Base-by-base conservation (phyloP, 177 flowering plant genomes). In the Telopea speciosissima region DNA sequence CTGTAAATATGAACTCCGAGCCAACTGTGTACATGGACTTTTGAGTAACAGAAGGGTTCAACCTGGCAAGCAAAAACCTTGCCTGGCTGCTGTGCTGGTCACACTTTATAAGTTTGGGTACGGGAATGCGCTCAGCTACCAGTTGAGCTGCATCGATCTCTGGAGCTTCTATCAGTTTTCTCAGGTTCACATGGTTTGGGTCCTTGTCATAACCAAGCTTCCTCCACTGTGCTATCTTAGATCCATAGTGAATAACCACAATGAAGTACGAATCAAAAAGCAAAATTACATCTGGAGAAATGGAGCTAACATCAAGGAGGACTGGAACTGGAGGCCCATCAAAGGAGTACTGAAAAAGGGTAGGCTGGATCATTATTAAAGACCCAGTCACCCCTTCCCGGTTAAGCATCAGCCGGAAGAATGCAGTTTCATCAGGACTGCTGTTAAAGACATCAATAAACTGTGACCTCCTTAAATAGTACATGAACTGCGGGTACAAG, bases 41-140 rank as follows among this genome's bases (percentile, higher is more conserved):
- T 70, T 92, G 97, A 33, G 97, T 90, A 64, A 87, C 83, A 66
- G 97, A 95, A 2, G 99, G 99, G 70, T 93, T 95, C 78, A 95
- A 65, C 78, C 89, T 95, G 36, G 99, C 99, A 36, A 95, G 95
- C 72, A 92, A 85, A 82, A 91, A 91, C 76, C 99, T 84, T 4
- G 99, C 97, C 82, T 92, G 95, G 73, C 96, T 90, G 78, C 97
- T 68, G 73, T 95, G 89, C 72, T 95, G 98, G 71, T 93, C 91
- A 71, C 99, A 95, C 72, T 79, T 86, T 22, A 93, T 74, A 61
- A 95, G 74, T 75, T 85, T 91, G 2, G 98, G 97, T 19, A 83
- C 83, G 21, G 99, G 99, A 70, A 95, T 59, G 67, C 99, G 77
- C 17, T 90, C 96, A 10, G 84, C 79, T 66, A 91, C 76, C 72